Evolutionary conservation across 2,329 filamentous ascomycete genomes (phyloP).

Genomic region (Tolypocladium ovalisporum): DNA sequence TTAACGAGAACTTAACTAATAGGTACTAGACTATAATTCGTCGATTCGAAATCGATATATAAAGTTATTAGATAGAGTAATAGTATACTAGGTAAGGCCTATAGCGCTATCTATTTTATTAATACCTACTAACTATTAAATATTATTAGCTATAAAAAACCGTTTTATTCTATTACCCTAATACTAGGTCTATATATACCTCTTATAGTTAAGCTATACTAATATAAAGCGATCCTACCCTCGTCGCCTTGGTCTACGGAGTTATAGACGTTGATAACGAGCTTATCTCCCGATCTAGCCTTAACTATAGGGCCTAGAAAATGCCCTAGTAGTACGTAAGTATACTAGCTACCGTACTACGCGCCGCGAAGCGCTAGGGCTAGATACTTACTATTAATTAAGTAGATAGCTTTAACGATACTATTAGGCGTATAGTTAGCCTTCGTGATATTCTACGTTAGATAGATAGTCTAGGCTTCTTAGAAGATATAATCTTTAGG

Average conservation of each 20-base stretch:
- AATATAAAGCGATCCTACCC: slow-evolving; percentile 46
- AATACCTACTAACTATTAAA: slow-evolving; percentile 22
- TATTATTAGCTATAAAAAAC: background rate
- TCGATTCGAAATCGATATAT: slow-evolving; percentile 47
- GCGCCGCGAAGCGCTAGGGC: background rate
- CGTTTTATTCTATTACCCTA: background rate
- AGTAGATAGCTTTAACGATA: slow-evolving; percentile 33
- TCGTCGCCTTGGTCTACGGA: slow-evolving; percentile 11
- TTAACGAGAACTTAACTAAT: slow-evolving; percentile 47
- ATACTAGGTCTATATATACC: slow-evolving; percentile 25
- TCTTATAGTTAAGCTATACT: slow-evolving; percentile 57
- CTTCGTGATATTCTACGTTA: slow-evolving; percentile 27
- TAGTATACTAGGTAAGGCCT: slow-evolving; percentile 49
- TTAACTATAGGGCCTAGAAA: slow-evolving; percentile 33
- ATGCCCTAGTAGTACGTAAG: slow-evolving; percentile 14
- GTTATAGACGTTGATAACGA: slow-evolving; percentile 30
- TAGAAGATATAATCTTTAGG: slow-evolving; percentile 30
- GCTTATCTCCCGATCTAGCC: slow-evolving; percentile 29
- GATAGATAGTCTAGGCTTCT: slow-evolving; percentile 16
- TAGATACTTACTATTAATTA: slow-evolving; percentile 31
- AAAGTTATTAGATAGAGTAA: slow-evolving; percentile 41
- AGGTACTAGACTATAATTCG: slow-evolving; percentile 39
- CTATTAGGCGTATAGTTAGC: slow-evolving; percentile 32
- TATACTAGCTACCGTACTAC: too few species aligned
- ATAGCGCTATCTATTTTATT: slow-evolving; percentile 51